These are phyloP conservation scores for Debaryomyces udenii DNA, from an alignment of 1,139 yeast genomes.

Conservation along the genomic window DNA sequence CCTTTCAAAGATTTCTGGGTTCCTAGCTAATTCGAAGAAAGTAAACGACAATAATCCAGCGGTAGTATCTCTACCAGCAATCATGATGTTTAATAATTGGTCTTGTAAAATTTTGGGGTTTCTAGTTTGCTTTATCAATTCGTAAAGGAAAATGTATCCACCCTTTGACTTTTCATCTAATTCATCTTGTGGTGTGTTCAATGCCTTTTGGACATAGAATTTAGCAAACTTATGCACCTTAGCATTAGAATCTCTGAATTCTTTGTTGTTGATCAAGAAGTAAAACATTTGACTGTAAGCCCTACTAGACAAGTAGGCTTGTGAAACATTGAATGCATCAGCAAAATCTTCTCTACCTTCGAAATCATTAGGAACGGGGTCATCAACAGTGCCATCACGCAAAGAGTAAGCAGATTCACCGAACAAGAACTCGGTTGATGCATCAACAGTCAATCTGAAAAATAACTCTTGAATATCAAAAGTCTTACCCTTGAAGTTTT, in stretches of 20 bases:
- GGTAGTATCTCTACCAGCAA: slow-evolving; percentile 53
- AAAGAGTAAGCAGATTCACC: slow-evolving; percentile 47
- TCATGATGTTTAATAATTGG: slow-evolving; percentile 46
- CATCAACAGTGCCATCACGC: slow-evolving; percentile 21
- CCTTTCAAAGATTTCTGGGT: slow-evolving; percentile 38
- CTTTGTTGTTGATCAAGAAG: slow-evolving; percentile 31
- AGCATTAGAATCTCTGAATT: slow-evolving; percentile 31
- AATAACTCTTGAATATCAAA: slow-evolving; percentile 44
- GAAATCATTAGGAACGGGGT: slow-evolving; percentile 18
- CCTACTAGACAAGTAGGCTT: slow-evolving; percentile 33
- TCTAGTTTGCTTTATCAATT: slow-evolving; percentile 48
- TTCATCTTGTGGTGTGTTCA: slow-evolving; percentile 33
- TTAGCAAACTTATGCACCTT: slow-evolving; percentile 40
- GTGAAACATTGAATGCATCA: slow-evolving; percentile 34
- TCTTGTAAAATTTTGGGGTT: slow-evolving; percentile 46
- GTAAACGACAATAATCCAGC: slow-evolving; percentile 48
- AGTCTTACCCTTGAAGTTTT: slow-evolving; percentile 21
- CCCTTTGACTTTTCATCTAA: slow-evolving; percentile 39
- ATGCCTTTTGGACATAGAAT: slow-evolving; percentile 36
- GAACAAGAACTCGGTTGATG: slow-evolving; percentile 56
- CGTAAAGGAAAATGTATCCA: slow-evolving; percentile 47
- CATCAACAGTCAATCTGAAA: slow-evolving; percentile 46
- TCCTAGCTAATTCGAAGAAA: slow-evolving; percentile 45
- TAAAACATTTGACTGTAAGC: slow-evolving; percentile 32
- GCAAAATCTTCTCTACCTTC: slow-evolving; percentile 26